Base-by-base conservation (phyloP, 2,329 filamentous ascomycete species). In the Didymella exigua region DNA sequence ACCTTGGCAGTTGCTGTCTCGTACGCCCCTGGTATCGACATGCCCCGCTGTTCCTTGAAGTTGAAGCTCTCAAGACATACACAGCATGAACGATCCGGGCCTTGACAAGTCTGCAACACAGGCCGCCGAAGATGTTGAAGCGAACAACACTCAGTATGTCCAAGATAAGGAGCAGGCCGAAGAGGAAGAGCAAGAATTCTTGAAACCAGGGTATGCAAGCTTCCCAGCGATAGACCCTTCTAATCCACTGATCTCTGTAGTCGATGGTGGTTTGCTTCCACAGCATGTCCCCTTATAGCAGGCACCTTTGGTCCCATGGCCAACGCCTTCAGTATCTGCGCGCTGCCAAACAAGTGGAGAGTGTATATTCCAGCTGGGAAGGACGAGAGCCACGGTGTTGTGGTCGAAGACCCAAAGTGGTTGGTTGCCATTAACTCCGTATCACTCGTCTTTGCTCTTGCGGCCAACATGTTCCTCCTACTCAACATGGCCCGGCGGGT, bases 201-300 rank as follows among this genome's bases (percentile, higher is more conserved):
- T 78, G 7, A 76, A 79, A 50, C 80, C 78, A 41, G 77, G 75
- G 75, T 78, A 60, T 30, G 63, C 30, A 24, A 11, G 23, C 8
- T 18, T 38, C 11, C 19, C 5, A 18, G 27, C 5, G n/a, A n/a
- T 10, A 7, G 24, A 18, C 2, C 14, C 14, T 9, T 11, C 14
- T 19, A 21, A 8, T 19, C 40, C 24, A 34, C 56, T 65, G 43
- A 69, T 37, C 7, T 13, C 16, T 11, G 6, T 38, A 80, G 78
- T 64, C 77, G 79, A 50, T 86, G 83, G 83, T 87, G 84, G 84
- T 82, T 86, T 64, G 83, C 83, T 2, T 84, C 81, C 18, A 86
- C 84, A 8, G 82, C 79, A 27, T 82, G 81, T 62, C 84, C 84
- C 13, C 73, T 86, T 3, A 74, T 85, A 30, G 84, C 84, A 4